phyloP scores from a whole-genome alignment of 1,139 yeast species.

The Yamadazyma dendronema region DNA sequence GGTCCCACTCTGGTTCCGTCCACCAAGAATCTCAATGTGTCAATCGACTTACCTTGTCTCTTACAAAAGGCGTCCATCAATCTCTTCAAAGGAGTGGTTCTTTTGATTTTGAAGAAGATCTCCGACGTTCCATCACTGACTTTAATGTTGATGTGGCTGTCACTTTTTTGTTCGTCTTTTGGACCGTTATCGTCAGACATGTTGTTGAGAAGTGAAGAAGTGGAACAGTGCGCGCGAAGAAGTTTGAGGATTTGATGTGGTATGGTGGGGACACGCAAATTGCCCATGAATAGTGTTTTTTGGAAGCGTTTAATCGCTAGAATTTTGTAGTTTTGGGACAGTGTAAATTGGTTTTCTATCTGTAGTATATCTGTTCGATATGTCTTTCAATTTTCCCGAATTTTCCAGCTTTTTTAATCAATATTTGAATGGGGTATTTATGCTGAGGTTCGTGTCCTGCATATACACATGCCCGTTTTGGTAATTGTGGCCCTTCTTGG shows the following conservation, averaged over 20 bases:
- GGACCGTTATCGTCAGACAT: slow-evolving; percentile 15
- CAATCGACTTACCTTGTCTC: slow-evolving; percentile 89
- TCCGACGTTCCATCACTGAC: slow-evolving; percentile 93
- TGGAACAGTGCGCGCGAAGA: neutral
- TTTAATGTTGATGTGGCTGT: slow-evolving; percentile 83
- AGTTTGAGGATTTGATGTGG: no score
- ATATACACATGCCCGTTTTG: no score
- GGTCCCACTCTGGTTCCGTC: slow-evolving; percentile 92
- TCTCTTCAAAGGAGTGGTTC: slow-evolving; percentile 88
- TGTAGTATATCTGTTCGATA: no score
- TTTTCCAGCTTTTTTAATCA: no score
- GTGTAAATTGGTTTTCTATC: no score
- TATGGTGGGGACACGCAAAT: no score
- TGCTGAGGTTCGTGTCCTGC: no score
- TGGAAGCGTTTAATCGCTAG: no score
- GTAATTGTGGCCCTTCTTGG: no score
- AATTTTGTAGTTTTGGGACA: no score
- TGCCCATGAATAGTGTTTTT: neutral
- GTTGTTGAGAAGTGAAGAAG: neutral
- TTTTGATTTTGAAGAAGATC: slow-evolving; percentile 92
- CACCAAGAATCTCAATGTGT: slow-evolving; percentile 80
- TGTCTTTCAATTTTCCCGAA: no score
- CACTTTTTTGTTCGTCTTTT: slow-evolving; percentile 58
- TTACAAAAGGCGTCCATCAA: slow-evolving; percentile 98
- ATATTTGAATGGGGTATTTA: no score